A percentile compares a stretch with the other conserved stretches of the same genome.
These are phyloP conservation scores for Graphium sp. DNA, from an alignment of 2,329 filamentous ascomycete species.

Conservation along the genomic window DNA sequence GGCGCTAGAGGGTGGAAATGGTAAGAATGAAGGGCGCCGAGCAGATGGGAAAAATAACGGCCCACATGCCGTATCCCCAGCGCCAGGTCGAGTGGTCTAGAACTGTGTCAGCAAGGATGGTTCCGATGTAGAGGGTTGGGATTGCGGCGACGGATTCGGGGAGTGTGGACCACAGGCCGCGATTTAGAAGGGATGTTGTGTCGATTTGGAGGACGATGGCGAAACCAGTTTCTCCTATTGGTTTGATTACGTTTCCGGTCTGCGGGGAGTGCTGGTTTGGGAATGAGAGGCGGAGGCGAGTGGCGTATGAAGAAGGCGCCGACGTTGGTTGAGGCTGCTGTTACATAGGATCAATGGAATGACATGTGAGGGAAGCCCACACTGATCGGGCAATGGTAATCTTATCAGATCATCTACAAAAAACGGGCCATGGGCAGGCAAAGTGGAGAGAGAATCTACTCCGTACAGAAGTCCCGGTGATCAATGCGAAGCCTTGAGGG, in stretches of 20 bases:
- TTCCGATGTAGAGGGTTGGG: slow-evolving; percentile 14
- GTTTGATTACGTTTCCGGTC: slow-evolving; percentile 40
- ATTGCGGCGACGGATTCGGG: slow-evolving; percentile 25
- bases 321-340: no score
- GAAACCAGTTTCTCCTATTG: slow-evolving; percentile 27
- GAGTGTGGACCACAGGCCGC: slow-evolving; percentile 40
- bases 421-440: no score
- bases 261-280: no score
- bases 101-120: slow-evolving; percentile 15
- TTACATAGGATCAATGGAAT: no score
- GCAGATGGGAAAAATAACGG: slow-evolving; percentile 17
- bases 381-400: no score
- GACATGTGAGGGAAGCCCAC: no score
- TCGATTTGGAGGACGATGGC: slow-evolving; percentile 27
- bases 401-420: no score
- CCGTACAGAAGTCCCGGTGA: no score
- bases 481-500: no score
- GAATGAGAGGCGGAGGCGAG: no score
- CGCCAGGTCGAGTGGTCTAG: slow-evolving; percentile 19
- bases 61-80: slow-evolving; percentile 23
- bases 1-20: slow-evolving; percentile 14
- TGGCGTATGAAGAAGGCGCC: no score
- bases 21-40: slow-evolving; percentile 14
- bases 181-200: slow-evolving; percentile 40
- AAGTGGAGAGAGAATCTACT: no score